These are phyloP conservation scores for Melanogaster broomeanus DNA, from an alignment of 768 basidiomycete genomes.

Conservation along the genomic window DNA sequence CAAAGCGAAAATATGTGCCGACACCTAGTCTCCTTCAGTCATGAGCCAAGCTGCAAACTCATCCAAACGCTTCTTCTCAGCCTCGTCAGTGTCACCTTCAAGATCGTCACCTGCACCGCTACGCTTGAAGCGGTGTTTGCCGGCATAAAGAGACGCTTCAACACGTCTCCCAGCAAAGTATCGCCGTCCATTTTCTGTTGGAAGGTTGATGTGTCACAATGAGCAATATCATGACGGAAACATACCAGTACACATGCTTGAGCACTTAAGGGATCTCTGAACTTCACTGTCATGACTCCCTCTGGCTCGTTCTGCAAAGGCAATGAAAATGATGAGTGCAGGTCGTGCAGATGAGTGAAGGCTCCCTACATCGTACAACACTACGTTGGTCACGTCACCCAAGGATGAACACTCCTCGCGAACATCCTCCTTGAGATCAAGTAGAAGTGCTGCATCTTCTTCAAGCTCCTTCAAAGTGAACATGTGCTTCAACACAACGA, in stretches of 20 bases:
- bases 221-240: conserved; percentile 8
- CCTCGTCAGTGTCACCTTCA: conserved; percentile 67
- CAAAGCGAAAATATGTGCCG: neutral
- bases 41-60: conserved; percentile 88
- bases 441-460: conserved; percentile 78
- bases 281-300: conserved; percentile 96
- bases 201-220: neutral
- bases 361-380: conserved; percentile 85
- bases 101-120: conserved; percentile 67
- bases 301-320: conserved; percentile 78
- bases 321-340: conserved; percentile 3
- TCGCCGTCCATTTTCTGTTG: conserved; percentile 89
- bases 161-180: conserved; percentile 86
- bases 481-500: conserved; percentile 96
- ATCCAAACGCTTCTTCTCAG: conserved; percentile 83
- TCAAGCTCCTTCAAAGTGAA: conserved; percentile 86
- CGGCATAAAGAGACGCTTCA: conserved; percentile 79
- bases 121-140: conserved; percentile 79
- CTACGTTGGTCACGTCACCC: conserved; percentile 95
- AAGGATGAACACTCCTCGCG: conserved; percentile 88
- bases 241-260: conserved; percentile 87
- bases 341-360: neutral
- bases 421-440: conserved; percentile 96
- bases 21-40: conserved; percentile 67
- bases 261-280: conserved; percentile 88